Conservation (phyloP, 441 rosid species). For the Viola pubescens region DNA sequence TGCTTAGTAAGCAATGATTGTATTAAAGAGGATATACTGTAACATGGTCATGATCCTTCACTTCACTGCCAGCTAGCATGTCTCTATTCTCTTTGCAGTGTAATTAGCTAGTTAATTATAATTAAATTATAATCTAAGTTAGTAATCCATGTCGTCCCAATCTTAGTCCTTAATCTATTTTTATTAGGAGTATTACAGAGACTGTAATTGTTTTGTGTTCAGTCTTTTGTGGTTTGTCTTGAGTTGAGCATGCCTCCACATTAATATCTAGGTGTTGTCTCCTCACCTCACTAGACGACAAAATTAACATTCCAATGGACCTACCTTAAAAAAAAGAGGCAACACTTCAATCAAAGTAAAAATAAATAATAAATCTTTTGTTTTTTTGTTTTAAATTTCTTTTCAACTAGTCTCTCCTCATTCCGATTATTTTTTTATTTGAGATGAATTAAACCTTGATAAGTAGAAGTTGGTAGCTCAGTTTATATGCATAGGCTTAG, state of each 20-base stretch:
- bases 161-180: not conserved
- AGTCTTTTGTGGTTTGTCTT: constrained; percentile 26
- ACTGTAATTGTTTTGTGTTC: constrained; percentile 4
- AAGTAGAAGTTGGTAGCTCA: not conserved
- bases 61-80: too few relatives aligned
- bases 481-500: not conserved
- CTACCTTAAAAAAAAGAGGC: not conserved
- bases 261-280: not conserved
- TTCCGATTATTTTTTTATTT: too few relatives aligned
- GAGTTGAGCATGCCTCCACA: constrained; percentile 22
- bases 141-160: constrained; percentile 3
- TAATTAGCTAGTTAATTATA: too few relatives aligned
- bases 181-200: not conserved
- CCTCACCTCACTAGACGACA: constrained; percentile 24
- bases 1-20: too few relatives aligned
- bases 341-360: too few relatives aligned
- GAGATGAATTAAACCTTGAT: too few relatives aligned
- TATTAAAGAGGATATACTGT: too few relatives aligned
- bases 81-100: too few relatives aligned
- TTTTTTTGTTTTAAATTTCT: not conserved
- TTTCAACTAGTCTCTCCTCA: too few relatives aligned
- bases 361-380: not conserved
- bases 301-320: constrained; percentile 33
- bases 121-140: not conserved
- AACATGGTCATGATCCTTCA: too few relatives aligned